Base-by-base conservation (phyloP, 2,329 filamentous ascomycete genomes). In the Ciborinia camelliae region DNA sequence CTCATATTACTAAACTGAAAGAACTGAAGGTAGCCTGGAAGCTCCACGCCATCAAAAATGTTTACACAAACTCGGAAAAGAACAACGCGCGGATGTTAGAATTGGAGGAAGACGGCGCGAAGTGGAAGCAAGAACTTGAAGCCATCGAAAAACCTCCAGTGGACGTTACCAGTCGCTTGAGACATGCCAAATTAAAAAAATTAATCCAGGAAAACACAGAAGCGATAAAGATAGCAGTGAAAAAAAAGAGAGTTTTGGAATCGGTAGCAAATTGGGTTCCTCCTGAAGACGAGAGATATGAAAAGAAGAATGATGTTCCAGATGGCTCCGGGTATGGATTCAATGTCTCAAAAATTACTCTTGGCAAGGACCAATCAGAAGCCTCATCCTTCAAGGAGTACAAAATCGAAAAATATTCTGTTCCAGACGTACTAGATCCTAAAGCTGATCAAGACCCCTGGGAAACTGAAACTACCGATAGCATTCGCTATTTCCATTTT, bases 401-500 rank as follows among this genome's bases (percentile, higher is more conserved):
- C 55, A 15, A 61, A 15, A 43, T 58, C 10, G 10, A 65, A 15
- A 61, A 30, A 37, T 54, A 63, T 23, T 30, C 50, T 1, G 28
- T 63, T 26, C 14, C n/a, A 14, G 32, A 63, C 39, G 41, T 45
- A 26, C 20, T 55, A 8, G 30, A 57, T 0, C 14, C 20, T 6
- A 26, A 32, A 26, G 3, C 37, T 7, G 20, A 2, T 7, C 32
- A n/a, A 61, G 57, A 39, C 47, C 65, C 7, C 43, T 68, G 28
- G 61, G n/a, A 35, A 20, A 58, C 28, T 4, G 12, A 54, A 64
- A 53, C 35, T 5, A 37, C 63, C 2, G 54, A 64, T 28, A 47
- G 30, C 14, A 32, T 70, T 20, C 69, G 68, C 0, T 69, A 69
- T 50, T 68, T 71, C 58, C 69, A 71, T 59, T 67, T 71, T 20